These are phyloP conservation scores for Dryas alaskensis DNA, from an alignment of 306 rosid genomes.

Conservation along the genomic window DNA sequence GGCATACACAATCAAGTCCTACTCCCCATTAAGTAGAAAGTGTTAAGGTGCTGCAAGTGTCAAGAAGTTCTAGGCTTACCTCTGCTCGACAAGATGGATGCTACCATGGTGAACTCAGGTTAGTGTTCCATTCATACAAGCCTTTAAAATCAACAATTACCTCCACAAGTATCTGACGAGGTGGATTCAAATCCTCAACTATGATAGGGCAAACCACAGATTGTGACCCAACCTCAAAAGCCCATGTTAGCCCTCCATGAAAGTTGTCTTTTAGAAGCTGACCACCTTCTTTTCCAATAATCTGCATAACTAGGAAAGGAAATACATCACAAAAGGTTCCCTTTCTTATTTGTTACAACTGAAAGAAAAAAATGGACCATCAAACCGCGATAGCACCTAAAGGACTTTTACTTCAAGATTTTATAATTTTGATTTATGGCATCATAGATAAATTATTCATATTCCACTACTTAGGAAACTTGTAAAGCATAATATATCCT, in stretches of 20 bases:
- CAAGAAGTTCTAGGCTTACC: too few species aligned
- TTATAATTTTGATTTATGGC: neutral
- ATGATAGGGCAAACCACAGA: conserved; percentile 87
- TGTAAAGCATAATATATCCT: neutral
- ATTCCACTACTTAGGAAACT: neutral
- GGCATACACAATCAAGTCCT: too few species aligned
- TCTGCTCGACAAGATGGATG: too few species aligned
- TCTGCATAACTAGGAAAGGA: conserved; percentile 45
- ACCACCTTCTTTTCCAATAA: conserved; percentile 68
- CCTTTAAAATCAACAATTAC: conserved; percentile 28
- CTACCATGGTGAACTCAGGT: too few species aligned
- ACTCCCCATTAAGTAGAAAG: too few species aligned
- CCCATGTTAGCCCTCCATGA: conserved; percentile 98
- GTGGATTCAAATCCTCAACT: conserved; percentile 85
- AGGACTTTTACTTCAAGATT: neutral
- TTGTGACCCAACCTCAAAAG: conserved; percentile 83
- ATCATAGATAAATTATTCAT: neutral
- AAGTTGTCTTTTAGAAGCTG: conserved; percentile 68
- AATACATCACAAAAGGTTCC: neutral
- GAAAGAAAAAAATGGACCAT: neutral
- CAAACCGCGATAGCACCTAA: neutral
- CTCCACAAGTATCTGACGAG: conserved; percentile 95
- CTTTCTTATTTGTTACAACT: neutral
- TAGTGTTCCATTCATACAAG: too few species aligned
- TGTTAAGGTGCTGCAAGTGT: too few species aligned